A percentile compares a stretch with the other conserved stretches of the same genome.
These are phyloP conservation scores for Tripidium arundinaceum DNA, from an alignment of 202 grass and related monocot genomes.

Conservation along the genomic window DNA sequence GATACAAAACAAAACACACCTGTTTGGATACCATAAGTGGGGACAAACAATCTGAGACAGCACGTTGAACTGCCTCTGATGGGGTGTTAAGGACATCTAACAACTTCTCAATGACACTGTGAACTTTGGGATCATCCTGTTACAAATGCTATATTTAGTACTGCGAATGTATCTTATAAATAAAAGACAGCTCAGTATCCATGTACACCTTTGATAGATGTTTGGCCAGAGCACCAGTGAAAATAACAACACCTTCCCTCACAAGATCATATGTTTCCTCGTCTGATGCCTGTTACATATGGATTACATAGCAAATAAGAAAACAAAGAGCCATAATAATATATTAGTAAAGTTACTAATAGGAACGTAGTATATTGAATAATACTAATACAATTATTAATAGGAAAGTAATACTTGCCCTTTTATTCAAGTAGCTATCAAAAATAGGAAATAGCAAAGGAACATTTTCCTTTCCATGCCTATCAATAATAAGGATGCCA, in stretches of 20 bases:
- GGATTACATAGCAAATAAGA: slow-evolving; percentile 15
- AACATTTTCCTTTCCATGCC: slow-evolving; percentile 97
- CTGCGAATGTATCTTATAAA: slow-evolving; percentile 4
- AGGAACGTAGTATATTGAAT: slow-evolving; percentile 1
- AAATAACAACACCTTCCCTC: slow-evolving; percentile 98
- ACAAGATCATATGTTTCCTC: slow-evolving; percentile 98
- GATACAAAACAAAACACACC: slow-evolving; percentile 33
- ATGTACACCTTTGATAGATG: slow-evolving; percentile 82
- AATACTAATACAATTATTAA: neutral
- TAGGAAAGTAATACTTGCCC: slow-evolving; percentile 29
- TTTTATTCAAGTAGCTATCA: slow-evolving; percentile 99
- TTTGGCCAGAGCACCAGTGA: slow-evolving; percentile 96
- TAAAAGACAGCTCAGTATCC: slow-evolving; percentile 14
- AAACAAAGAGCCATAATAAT: slow-evolving; percentile 11
- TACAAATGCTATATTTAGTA: slow-evolving; percentile 28
- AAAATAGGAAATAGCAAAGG: slow-evolving; percentile 99
- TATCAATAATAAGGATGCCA: slow-evolving; percentile 93
- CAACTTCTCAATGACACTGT: slow-evolving; percentile 94
- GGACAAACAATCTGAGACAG: slow-evolving; percentile 92
- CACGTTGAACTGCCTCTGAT: slow-evolving; percentile 93
- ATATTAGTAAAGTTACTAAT: neutral
- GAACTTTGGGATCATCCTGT: slow-evolving; percentile 99
- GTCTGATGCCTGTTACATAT: slow-evolving; percentile 60
- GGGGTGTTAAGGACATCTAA: slow-evolving; percentile 95
- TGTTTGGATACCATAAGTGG: slow-evolving; percentile 91